Base-by-base conservation (phyloP, 1,284 basidiomycete species). In the Gymnopus androsaceus region DNA sequence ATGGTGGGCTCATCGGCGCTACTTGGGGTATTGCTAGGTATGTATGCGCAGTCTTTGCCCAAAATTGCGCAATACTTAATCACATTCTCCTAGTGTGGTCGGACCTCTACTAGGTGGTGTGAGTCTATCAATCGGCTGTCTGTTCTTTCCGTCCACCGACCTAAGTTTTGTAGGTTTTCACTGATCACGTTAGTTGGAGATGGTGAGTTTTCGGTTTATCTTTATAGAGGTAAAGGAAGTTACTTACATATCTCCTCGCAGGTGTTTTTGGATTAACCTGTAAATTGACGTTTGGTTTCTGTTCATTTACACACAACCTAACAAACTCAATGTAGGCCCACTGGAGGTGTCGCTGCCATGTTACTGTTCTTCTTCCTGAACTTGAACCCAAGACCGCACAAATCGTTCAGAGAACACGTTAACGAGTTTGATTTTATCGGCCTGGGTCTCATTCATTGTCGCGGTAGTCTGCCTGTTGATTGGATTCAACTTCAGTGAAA, bases 331-430 rank as follows among this genome's bases (percentile, higher is more conserved):
- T 59, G 57, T 56, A 89, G 87, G 34, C 91, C 91, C 1, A 89
- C 88, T 0, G 91, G 89, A 11, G 90, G 84, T 36, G 64, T 91
- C 37, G 92, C 93, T 2, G 82, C 84, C 23, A 71, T 71, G 3
- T 68, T 93, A 31, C 74, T 96, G 7, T 88, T 92, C 66, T 83
- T 90, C 68, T 91, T 88, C 73, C 82, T 97, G 44, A 88, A 94
- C 63, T 78, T 97, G 34, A 93, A 95, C 61, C 88, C 89, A 0
- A 85, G 83, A 60, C 71, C 82, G 56, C 79, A 80, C 8, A 78
- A 79, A 50, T 76, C 84, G 0, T 68, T 89, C 50, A 72, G 72
- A 12, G 70, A 90, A 60, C 84, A 92, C 64, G 64, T 82, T 14
- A 64, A 68, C 6, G 82, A 89, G 54, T 92, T 95, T 61, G 93